These are phyloP conservation scores for Linum trigynum DNA, from an alignment of 345 rosid species.

Conservation along the genomic window DNA sequence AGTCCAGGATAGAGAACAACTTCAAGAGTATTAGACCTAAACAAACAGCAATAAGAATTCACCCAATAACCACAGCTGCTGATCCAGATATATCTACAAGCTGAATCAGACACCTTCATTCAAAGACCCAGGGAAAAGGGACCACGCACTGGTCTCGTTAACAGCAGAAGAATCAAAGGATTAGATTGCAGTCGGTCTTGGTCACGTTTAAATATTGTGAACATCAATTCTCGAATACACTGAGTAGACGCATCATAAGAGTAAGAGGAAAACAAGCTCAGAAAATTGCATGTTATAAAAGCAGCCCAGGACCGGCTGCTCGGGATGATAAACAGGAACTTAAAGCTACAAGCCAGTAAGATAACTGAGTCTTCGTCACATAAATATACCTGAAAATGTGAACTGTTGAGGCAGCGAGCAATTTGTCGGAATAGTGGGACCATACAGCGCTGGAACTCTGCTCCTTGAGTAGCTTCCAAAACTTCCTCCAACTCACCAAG, in stretches of 20 bases:
- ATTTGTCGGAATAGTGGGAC: constrained; percentile 57
- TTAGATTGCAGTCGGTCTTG: background rate
- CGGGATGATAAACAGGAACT: background rate
- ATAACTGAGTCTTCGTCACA: background rate
- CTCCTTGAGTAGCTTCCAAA: constrained; percentile 69
- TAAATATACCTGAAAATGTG: constrained; percentile 61
- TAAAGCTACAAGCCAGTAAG: background rate
- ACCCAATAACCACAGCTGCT: no score
- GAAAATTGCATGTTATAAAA: no score
- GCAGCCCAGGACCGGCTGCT: background rate
- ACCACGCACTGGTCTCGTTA: background rate
- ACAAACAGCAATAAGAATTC: no score
- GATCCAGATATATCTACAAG: no score
- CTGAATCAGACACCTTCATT: no score
- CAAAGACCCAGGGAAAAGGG: no score
- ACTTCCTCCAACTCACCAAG: constrained; percentile 82
- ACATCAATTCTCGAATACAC: background rate
- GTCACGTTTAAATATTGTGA: background rate
- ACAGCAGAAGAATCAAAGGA: background rate
- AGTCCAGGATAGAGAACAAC: no score
- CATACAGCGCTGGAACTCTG: constrained; percentile 76
- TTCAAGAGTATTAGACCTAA: no score
- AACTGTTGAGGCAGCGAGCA: constrained; percentile 57
- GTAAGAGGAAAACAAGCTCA: no score
- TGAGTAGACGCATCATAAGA: background rate